A percentile compares a stretch with the other conserved stretches of the same genome.
These are phyloP conservation scores for Plectranthus barbatus DNA, from an alignment of 257 asterid species.

Conservation along the genomic window DNA sequence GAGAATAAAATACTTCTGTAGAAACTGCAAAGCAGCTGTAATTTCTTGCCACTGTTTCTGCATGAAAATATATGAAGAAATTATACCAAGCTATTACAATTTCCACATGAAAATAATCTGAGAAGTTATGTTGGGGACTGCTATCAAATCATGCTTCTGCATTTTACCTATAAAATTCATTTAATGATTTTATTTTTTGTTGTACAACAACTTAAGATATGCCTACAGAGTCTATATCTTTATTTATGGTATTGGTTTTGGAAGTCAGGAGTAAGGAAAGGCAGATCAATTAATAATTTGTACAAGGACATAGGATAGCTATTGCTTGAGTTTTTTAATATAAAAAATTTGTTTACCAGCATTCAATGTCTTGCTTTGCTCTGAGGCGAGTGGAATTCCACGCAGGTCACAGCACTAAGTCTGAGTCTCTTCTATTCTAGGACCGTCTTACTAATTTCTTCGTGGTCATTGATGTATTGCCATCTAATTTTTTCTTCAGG, in stretches of 20 bases:
- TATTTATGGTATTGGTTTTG: neutral
- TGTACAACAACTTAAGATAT: neutral
- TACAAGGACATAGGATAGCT: neutral
- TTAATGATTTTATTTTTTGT: neutral
- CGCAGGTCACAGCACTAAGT: neutral
- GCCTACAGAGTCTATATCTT: neutral
- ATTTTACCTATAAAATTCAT: neutral
- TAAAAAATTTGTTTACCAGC: neutral
- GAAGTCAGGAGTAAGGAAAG: neutral
- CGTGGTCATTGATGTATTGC: slow-evolving; percentile 6
- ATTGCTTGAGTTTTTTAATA: neutral
- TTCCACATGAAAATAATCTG: too few species aligned
- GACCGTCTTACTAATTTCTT: neutral
- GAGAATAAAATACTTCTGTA: slow-evolving; percentile 8
- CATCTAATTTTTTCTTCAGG: slow-evolving; percentile 29
- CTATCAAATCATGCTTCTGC: neutral
- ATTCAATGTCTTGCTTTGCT: neutral
- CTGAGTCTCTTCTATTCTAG: neutral
- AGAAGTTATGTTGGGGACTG: neutral
- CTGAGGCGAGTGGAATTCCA: neutral
- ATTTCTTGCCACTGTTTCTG: neutral
- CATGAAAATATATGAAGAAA: neutral
- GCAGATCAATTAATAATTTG: neutral
- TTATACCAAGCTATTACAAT: neutral
- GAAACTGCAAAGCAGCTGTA: neutral